Evolutionary conservation across 768 basidiomycete species (phyloP).

Genomic region (Hypholoma sublateritium): DNA sequence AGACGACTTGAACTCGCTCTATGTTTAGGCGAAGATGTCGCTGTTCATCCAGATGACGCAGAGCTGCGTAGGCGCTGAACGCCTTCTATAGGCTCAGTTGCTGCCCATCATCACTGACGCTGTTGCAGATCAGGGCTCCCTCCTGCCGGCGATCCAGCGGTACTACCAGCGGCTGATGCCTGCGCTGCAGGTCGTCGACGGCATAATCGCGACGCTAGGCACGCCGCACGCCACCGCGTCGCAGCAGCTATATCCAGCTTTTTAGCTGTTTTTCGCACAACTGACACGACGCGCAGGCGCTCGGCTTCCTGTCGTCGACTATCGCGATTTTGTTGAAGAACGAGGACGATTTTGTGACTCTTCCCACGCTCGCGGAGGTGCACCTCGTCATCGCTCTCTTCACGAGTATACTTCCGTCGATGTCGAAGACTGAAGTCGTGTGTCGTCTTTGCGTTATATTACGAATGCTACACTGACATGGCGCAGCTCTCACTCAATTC

Average conservation of each 20-base stretch:
- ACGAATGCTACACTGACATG: background rate
- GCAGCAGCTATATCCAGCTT: slow-evolving; percentile 51
- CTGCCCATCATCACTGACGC: slow-evolving; percentile 71
- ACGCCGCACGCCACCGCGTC: slow-evolving; percentile 63
- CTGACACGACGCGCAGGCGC: slow-evolving; percentile 44
- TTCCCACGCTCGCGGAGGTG: slow-evolving; percentile 74
- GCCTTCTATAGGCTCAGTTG: slow-evolving; percentile 75
- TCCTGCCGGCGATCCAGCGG: slow-evolving; percentile 83
- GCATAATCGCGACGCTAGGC: slow-evolving; percentile 77
- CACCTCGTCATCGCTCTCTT: slow-evolving; percentile 77
- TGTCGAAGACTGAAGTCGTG: slow-evolving; percentile 79
- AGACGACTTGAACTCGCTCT: slow-evolving; percentile 90
- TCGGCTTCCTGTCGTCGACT: slow-evolving; percentile 83
- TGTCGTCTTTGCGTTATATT: slow-evolving; percentile 24
- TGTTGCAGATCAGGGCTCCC: slow-evolving; percentile 82
- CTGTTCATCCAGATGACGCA: slow-evolving; percentile 84
- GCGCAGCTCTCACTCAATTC: slow-evolving; percentile 56
- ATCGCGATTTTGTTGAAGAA: slow-evolving; percentile 82
- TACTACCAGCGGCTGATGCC: slow-evolving; percentile 92
- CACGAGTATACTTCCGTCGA: slow-evolving; percentile 62
- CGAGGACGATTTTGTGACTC: slow-evolving; percentile 57
- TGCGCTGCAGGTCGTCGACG: slow-evolving; percentile 77
- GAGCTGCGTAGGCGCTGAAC: slow-evolving; percentile 80
- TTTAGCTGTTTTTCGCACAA: background rate
- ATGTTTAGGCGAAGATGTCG: slow-evolving; percentile 94